Evolutionary conservation across 805 yeast genomes (phyloP), one percentile per base, ranked within the genome.

Genomic region (Metschnikowia cerradonensis): DNA sequence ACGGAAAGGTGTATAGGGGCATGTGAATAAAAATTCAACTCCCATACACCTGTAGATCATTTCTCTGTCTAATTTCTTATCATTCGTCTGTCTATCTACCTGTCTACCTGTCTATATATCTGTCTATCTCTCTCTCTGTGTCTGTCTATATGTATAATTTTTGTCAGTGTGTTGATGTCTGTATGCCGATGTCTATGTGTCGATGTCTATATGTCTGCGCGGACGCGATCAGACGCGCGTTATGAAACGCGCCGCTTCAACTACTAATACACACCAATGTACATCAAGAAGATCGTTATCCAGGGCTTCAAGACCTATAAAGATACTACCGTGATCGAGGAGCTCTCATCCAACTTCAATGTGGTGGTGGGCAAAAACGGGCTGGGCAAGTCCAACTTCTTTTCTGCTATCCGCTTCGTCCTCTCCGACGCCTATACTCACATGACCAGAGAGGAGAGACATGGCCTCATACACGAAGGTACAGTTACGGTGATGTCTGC

Each of bases 361-460:
- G 95, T 92, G 19, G 90, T 66, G 7, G 75, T 91, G 32, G 97
- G 97, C 2, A 73, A 96, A 46, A 91, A 91, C 68, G 97, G 97
- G n/a, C 88, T 96, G 7, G 99, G 99, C 7, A 92, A 94, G 66
- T 88, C 96, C 38, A 92, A 94, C 67, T 87, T 92, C 69, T 94
- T 92, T 67, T 90, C 96, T 14, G 98, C 99, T 10, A 87, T 92
- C 50, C 75, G 97, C 54, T 94, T 91, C 70, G 97, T 90, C 10
- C 67, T 94, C 19, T 85, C 96, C 42, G 97, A 92, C 64, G 95
- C 92, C 33, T 89, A 88, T 65, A 85, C 88, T 2, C 86, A 89
- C 63, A 78, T 91, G 84, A 75, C 84, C 22, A 72, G 92, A 56
- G 96, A 90, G 58, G 96, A 90, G 61, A 77, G 97, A 56, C 91